These are phyloP conservation scores for Lotmaria passim DNA, from an alignment of 208 protist genomes.

Conservation along the genomic window DNA sequence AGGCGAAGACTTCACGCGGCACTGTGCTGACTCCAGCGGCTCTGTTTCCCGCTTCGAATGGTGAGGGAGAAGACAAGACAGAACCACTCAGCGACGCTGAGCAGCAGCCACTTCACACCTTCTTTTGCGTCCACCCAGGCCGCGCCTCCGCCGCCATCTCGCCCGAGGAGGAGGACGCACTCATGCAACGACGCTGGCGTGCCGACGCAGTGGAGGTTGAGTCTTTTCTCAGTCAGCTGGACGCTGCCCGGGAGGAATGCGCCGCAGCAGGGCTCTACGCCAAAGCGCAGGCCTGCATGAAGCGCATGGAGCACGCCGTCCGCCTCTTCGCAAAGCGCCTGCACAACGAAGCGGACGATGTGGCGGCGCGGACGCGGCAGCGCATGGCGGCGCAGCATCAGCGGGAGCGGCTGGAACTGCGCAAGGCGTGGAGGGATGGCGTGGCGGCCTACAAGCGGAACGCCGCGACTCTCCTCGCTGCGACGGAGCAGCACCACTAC, in stretches of 20 bases:
- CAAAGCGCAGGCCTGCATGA: conserved; percentile 51
- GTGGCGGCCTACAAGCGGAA: conserved; percentile 42
- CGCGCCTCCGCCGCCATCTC: not conserved
- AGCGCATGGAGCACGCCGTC: conserved; percentile 52
- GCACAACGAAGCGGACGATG: conserved; percentile 30
- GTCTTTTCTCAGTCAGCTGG: conserved; percentile 46
- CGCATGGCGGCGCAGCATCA: conserved; percentile 38
- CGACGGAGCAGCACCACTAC: conserved; percentile 37
- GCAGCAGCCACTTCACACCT: conserved; percentile 4
- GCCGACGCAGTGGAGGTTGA: conserved; percentile 44
- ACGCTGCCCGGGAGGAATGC: conserved; percentile 52
- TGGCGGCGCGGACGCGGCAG: conserved; percentile 31
- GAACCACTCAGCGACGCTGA: not conserved
- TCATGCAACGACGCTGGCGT: conserved; percentile 22
- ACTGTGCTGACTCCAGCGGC: too few species aligned
- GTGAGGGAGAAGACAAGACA: not conserved
- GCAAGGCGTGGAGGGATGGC: conserved; percentile 43
- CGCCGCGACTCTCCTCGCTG: conserved; percentile 33
- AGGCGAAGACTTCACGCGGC: too few species aligned
- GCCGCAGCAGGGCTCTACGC: conserved; percentile 39
- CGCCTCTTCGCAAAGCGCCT: conserved; percentile 49
- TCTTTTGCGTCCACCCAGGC: conserved; percentile 7
- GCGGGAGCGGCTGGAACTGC: conserved; percentile 45
- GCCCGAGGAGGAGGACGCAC: conserved; percentile 4
- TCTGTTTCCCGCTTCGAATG: not conserved